These are phyloP conservation scores for Tremellales sp. DNA, from an alignment of 1,284 basidiomycete genomes.

Conservation along the genomic window DNA sequence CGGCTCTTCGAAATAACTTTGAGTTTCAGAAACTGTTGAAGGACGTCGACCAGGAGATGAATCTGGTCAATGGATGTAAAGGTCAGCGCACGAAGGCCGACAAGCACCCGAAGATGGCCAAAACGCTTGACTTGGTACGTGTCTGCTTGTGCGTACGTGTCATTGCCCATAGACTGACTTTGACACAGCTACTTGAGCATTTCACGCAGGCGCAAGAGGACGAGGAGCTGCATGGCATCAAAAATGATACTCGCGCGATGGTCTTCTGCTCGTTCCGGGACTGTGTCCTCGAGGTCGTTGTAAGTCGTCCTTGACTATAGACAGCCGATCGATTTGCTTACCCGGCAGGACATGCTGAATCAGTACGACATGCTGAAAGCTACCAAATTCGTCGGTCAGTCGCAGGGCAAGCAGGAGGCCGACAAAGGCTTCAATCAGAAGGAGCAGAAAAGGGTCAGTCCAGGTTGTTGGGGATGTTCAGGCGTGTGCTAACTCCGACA, in stretches of 20 bases:
- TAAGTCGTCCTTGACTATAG: constrained; percentile 23
- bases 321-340: not conserved
- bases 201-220: constrained; percentile 63
- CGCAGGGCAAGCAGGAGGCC: constrained; percentile 66
- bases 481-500: constrained; percentile 4
- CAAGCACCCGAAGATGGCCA: constrained; percentile 89
- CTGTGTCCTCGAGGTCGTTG: constrained; percentile 86
- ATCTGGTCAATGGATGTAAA: constrained; percentile 33
- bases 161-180: not conserved
- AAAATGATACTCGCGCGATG: constrained; percentile 74
- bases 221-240: constrained; percentile 48
- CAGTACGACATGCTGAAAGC: constrained; percentile 72
- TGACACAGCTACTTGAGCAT: constrained; percentile 61
- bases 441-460: constrained; percentile 75
- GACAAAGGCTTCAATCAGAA: constrained; percentile 86
- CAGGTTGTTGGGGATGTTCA: not conserved
- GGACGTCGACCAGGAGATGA: constrained; percentile 43
- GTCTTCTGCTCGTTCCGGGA: constrained; percentile 88
- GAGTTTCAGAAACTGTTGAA: constrained; percentile 44
- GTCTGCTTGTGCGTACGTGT: too few species aligned
- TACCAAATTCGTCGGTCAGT: constrained; percentile 86
- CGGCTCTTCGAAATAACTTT: constrained; percentile 33
- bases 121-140: constrained; percentile 61
- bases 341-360: constrained; percentile 58
- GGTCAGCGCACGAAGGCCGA: constrained; percentile 46